Base-by-base conservation (phyloP, 768 basidiomycete species). In the Pisolithus microcarpus region DNA sequence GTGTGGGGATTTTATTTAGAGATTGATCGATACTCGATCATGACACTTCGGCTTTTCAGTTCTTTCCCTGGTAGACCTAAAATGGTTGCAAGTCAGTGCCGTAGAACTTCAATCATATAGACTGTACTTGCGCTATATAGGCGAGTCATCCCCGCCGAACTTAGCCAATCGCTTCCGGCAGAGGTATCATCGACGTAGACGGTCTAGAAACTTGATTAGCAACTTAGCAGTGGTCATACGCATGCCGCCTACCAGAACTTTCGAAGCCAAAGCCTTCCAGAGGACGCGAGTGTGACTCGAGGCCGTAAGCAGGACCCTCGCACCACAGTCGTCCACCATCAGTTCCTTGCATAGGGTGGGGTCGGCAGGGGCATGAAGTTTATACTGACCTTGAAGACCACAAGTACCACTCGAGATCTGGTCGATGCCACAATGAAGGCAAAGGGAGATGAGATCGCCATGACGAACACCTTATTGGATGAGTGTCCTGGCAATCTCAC, bases 371-470 rank as follows among this genome's bases (percentile, higher is more conserved):
- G 58, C n/a, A 60, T 54, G 39, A 55, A 60, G 7, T 52, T 52
- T 9, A 54, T 62, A 36, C 67, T 66, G 11, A 67, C 62, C 49
- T 68, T 68, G 48, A 68, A 59, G 37, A 68, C 63, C 0, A 67
- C 64, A 44, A 68, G 52, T 19, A 67, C 52, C n/a, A 36, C 56
- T 62, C 9, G 66, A 45, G 13, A 65, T 57, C 21, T 65, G 64
- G 46, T 52, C 57, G 19, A 64, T 60, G 8, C 64, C 64, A 23
- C 64, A 60, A 4, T 65, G 62, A 40, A 65, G 62, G 49, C 64
- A 65, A 16, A 65, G 46, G 4, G 64, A 56, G 8, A 65, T 52
- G 24, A 65, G 49, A 48, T 63, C 64, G 37, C 64, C 64, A 2
- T 42, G 50, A 11, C 46, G 44, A 0, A 65, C 60, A 30, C 65